Percentiles rank a stretch among this genome's conserved stretches.
Conservation (phyloP, 1,139 yeast species). For the Pneumocystis oryctolagi region DNA sequence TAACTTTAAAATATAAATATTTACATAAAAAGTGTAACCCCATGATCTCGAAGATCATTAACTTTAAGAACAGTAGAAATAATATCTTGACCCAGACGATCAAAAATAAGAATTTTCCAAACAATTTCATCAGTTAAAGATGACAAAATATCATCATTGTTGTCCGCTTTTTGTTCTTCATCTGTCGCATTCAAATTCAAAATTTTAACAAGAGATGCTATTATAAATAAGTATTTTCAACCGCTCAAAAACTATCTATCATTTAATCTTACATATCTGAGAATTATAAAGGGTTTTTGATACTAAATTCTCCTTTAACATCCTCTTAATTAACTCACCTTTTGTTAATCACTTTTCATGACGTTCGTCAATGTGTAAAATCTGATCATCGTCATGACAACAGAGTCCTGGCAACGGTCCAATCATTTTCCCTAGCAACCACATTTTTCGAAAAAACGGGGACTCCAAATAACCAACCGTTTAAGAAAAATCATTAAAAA, state of each 20-base stretch:
- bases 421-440: background rate
- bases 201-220: background rate
- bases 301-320: background rate
- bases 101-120: constrained; percentile 91
- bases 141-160: background rate
- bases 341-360: background rate
- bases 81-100: constrained; percentile 63
- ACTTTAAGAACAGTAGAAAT: constrained; percentile 81
- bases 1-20: background rate
- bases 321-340: background rate
- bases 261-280: background rate
- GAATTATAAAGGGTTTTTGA: background rate
- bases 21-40: constrained; percentile 70
- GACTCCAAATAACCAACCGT: background rate
- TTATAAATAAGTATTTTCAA: background rate
- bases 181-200: background rate
- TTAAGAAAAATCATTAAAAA: background rate
- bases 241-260: background rate
- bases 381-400: background rate
- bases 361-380: background rate
- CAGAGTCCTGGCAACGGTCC: background rate
- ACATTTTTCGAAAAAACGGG: background rate
- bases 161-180: background rate
- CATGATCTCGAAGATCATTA: constrained; percentile 59
- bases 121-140: constrained; percentile 20